Evolutionary conservation across 2,329 filamentous ascomycete genomes (phyloP), one percentile per base, ranked within the genome.

Genomic region (Kalmusia sp.): DNA sequence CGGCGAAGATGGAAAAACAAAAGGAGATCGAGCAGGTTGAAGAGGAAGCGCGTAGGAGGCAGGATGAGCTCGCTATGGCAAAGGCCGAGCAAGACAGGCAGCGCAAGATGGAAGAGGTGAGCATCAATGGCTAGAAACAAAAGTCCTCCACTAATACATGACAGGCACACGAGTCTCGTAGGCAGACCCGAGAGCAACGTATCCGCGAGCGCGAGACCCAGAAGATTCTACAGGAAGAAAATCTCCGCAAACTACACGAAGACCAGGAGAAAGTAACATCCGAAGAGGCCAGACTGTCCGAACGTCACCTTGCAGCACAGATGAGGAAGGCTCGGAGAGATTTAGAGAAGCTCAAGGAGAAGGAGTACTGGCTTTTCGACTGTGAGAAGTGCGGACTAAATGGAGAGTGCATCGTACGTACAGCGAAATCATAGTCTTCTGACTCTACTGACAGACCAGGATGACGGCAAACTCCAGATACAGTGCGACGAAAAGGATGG

Each of bases 361-460:
- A 87, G 61, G 91, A 95, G 41, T 90, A 92, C 11, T 98, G 95
- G 95, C 84, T 92, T 33, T 99, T 99, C 64, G 95, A 99, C 71
- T 99, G 95, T 71, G 82, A 85, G 12, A 84, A 91, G 22, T 99
- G 95, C 72, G 93, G 93, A 22, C 83, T 92, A 19, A 88, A 96
- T 72, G 95, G 95, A 19, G 89, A 96, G 64, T 91, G 97, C 54
- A 69, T 87, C 55, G 82, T 84, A 72, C 61, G 80, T 56, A 6
- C 40, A 15, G 2, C 35, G 25, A 41, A 31, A 28, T 21, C n/a
- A 17, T 11, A 22, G 9, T 28, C 38, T 30, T 44, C 25, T 27
- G 14, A 9, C 15, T 47, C 27, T 52, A 30, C 54, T 57, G 35
- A 62, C 65, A 72, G 47, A 73, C 27, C 57, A 85, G 82, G 95